Base-by-base conservation (phyloP, 2,329 filamentous ascomycete genomes). In the Macrophomina phaseolina region DNA sequence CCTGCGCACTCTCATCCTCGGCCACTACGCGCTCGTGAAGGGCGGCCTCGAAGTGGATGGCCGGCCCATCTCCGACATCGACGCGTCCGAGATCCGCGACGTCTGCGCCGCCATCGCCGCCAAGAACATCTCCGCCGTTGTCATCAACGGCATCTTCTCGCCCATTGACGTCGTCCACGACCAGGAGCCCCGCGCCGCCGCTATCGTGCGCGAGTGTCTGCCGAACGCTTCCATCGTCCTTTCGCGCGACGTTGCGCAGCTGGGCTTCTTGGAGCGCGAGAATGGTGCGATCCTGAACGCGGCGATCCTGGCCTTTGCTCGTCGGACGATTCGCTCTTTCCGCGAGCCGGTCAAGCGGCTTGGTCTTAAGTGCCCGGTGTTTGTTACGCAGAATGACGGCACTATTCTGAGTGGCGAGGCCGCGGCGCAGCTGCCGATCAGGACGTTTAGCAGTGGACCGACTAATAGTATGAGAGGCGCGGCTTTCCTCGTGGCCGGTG, bases 221-320 rank as follows among this genome's bases (percentile, higher is more conserved):
- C 80, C 81, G 0, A 69, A 68, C 4, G 68, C 82, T 0, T 72
- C 75, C 0, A 74, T 83, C 0, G 80, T 82, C 0, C 45, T 51
- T 14, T 83, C 81, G 0, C 77, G 80, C 42, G 74, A 79, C 30
- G 80, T 84, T 18, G 82, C 80, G 0, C 79, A 78, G 1, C 79
- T 80, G 0, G 83, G 83, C 36, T 68, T 88, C 64, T 76, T 89
- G 7, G 87, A 89, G 75, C 81, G 88, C 45, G 88, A 90, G 73
- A 90, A 90, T 71, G 87, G 88, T 0, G 84, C 86, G 1, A 87
- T 90, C 18, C 77, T 90, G 23, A 90, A 90, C 69, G 88, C 87
- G 0, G 83, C 87, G 1, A 87, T 90, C 40, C 77, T 89, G 11
- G 73, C 80, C 0, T 88, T 89, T 71, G 87, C 87, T 0, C 80